phyloP scores from a whole-genome alignment of 2,329 filamentous ascomycete genomes.

The Aschersonia sp. region DNA sequence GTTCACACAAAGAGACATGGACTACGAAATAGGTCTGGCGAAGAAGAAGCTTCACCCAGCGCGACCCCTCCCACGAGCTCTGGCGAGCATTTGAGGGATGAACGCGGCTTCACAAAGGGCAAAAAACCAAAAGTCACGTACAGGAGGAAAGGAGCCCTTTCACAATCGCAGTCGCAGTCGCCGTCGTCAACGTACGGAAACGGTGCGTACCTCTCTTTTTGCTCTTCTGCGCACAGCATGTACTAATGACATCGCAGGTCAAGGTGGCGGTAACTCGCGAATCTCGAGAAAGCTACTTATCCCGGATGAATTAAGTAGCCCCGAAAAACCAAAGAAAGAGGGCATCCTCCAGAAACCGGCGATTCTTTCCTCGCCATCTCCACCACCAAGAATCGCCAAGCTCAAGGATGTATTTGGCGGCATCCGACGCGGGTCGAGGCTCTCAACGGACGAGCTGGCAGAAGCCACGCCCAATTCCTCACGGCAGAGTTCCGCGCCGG shows the following conservation, averaged over 20 bases:
- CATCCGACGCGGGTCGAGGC: background rate
- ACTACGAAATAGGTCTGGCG: background rate
- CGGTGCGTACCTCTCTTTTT: no score
- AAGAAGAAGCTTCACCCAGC: background rate
- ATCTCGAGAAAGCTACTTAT: constrained; percentile 1
- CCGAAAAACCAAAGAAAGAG: constrained; percentile 1
- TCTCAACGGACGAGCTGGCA: background rate
- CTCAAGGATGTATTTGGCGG: background rate
- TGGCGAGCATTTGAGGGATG: constrained; percentile 9
- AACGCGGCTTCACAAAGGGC: constrained; percentile 11
- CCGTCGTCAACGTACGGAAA: background rate
- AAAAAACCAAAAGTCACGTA: constrained; percentile 11
- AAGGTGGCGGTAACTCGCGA: background rate
- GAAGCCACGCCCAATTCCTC: background rate
- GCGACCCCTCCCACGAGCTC: constrained; percentile 5
- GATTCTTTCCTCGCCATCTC: background rate
- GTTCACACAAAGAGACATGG: constrained; percentile 4
- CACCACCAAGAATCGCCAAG: background rate
- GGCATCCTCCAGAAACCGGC: background rate
- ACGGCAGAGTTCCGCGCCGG: background rate
- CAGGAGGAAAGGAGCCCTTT: constrained; percentile 8
- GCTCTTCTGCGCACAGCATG: no score
- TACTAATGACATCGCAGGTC: no score
- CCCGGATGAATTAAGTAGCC: constrained; percentile 1
- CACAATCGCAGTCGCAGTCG: constrained; percentile 5